A percentile compares a stretch with the other conserved stretches of the same genome.
phyloP scores from a whole-genome alignment of 805 yeast species.

The Kuraishia floccosa region DNA sequence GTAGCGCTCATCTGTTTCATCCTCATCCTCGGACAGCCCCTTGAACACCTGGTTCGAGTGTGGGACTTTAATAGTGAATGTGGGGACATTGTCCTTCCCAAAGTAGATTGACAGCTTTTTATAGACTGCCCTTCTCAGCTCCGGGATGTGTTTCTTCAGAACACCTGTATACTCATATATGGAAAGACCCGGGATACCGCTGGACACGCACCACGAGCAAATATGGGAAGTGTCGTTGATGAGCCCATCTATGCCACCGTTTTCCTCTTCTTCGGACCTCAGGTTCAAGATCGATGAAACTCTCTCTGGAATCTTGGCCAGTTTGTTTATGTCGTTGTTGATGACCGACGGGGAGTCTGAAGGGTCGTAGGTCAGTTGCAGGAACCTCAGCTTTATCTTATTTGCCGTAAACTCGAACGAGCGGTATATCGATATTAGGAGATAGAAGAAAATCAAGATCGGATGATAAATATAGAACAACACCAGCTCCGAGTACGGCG shows the following conservation, averaged over 20 bases:
- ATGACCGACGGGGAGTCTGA: conserved; percentile 76
- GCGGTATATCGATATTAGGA: conserved; percentile 44
- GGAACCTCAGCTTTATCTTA: conserved; percentile 40
- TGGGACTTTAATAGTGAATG: conserved; percentile 52
- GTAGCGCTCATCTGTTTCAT: conserved; percentile 15
- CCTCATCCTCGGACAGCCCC: conserved; percentile 22
- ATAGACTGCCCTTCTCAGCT: conserved; percentile 42
- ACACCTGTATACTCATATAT: conserved; percentile 76
- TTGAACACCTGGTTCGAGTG: conserved; percentile 43
- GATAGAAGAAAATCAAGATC: conserved; percentile 38
- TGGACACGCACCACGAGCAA: conserved; percentile 79
- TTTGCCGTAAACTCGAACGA: conserved; percentile 40
- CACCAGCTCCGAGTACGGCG: conserved; percentile 2
- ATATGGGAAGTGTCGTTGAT: conserved; percentile 69
- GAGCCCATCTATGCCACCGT: conserved; percentile 80
- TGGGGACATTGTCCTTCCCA: conserved; percentile 61
- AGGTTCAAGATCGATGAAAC: conserved; percentile 67
- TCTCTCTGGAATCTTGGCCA: conserved; percentile 68
- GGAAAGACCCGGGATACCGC: conserved; percentile 65
- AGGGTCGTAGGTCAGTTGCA: conserved; percentile 55
- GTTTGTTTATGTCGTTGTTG: conserved; percentile 65
- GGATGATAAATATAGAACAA: conserved; percentile 30
- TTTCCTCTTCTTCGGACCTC: conserved; percentile 71
- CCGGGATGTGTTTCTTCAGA: conserved; percentile 41
- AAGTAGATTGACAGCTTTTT: conserved; percentile 59